A percentile compares a stretch with the other conserved stretches of the same genome.
These are phyloP conservation scores for Xylariaceae sp. DNA, from an alignment of 2,329 filamentous ascomycete genomes.

Conservation along the genomic window DNA sequence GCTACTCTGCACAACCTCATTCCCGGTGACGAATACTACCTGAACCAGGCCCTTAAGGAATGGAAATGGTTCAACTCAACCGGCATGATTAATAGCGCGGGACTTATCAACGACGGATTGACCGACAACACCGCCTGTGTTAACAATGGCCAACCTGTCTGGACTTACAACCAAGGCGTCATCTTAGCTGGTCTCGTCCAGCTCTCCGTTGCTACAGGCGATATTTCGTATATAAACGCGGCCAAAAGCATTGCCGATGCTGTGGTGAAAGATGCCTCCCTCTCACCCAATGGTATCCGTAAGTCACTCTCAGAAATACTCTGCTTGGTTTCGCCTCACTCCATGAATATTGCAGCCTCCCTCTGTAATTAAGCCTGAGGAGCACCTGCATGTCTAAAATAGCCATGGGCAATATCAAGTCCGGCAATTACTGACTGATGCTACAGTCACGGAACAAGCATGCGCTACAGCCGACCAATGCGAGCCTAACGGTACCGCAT, in stretches of 20 bases:
- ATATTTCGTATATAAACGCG: constrained; percentile 21
- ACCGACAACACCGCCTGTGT: constrained; percentile 30
- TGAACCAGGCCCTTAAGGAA: constrained; percentile 38
- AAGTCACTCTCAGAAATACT: too few relatives aligned
- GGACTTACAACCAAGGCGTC: constrained; percentile 55
- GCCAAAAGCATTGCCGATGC: constrained; percentile 31
- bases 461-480: constrained; percentile 34
- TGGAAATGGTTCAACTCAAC: constrained; percentile 43
- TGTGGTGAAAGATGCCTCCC: constrained; percentile 31
- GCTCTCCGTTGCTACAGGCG: constrained; percentile 39
- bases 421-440: not conserved
- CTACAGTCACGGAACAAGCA: constrained; percentile 37
- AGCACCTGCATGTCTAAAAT: too few relatives aligned
- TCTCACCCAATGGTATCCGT: constrained; percentile 37
- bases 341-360: not conserved
- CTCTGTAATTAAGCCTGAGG: not conserved
- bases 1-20: constrained; percentile 43
- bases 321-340: not conserved
- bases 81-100: constrained; percentile 39
- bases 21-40: constrained; percentile 34
- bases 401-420: too few relatives aligned
- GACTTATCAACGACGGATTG: constrained; percentile 43
- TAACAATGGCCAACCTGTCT: constrained; percentile 36
- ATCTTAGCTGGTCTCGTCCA: constrained; percentile 56
- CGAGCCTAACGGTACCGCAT: constrained; percentile 43